Percentiles rank a stretch among this genome's conserved stretches.
These are phyloP conservation scores for Pichia californica DNA, from an alignment of 805 yeast species.

Conservation along the genomic window DNA sequence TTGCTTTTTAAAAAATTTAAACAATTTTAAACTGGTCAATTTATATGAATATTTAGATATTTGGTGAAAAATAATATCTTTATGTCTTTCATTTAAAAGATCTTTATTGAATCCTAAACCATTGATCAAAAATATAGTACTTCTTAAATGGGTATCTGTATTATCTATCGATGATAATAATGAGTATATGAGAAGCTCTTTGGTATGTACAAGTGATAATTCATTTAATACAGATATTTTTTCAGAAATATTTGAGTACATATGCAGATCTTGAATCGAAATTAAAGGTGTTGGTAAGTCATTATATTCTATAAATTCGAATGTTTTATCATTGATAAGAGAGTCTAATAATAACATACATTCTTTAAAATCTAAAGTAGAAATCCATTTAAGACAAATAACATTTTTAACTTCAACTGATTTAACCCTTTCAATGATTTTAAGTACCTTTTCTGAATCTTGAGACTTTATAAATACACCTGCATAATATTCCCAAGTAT, in stretches of 20 bases:
- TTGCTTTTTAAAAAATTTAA: slow-evolving; percentile 7
- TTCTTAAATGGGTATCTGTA: slow-evolving; percentile 14
- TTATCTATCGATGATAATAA: slow-evolving; percentile 19
- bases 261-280: slow-evolving; percentile 7
- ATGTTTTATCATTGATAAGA: background rate
- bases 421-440: slow-evolving; percentile 8
- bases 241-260: slow-evolving; percentile 9
- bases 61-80: slow-evolving; percentile 16
- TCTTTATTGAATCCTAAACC: slow-evolving; percentile 6
- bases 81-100: slow-evolving; percentile 12
- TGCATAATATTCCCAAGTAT: slow-evolving; percentile 4
- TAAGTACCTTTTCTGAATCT: slow-evolving; percentile 10
- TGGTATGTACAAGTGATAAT: slow-evolving; percentile 4
- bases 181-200: slow-evolving; percentile 14
- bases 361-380: slow-evolving; percentile 7
- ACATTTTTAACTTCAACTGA: slow-evolving; percentile 1
- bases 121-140: slow-evolving; percentile 13
- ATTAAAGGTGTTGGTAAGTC: slow-evolving; percentile 11
- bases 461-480: slow-evolving; percentile 7
- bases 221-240: background rate
- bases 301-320: background rate
- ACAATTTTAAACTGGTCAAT: slow-evolving; percentile 14
- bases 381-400: slow-evolving; percentile 10
- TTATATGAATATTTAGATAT: slow-evolving; percentile 17
- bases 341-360: slow-evolving; percentile 2